Evolutionary conservation across 164 flowering plant genomes (phyloP).

Genomic region (Malania oleifera): DNA sequence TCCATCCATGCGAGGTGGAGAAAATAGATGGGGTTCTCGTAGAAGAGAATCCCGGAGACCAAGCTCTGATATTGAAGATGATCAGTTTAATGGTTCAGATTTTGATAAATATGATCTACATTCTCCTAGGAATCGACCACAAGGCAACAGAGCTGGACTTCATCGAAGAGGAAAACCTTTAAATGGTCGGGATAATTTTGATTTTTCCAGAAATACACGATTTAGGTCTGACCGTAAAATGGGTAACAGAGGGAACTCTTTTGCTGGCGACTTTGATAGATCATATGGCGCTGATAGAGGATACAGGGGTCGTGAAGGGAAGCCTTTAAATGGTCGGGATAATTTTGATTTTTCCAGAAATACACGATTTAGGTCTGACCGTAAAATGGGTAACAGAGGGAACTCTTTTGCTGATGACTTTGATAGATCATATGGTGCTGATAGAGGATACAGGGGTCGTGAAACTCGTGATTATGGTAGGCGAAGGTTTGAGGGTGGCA

Average conservation of each 20-base stretch:
- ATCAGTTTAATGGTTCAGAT: constrained; percentile 34
- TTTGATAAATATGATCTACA: constrained; percentile 28
- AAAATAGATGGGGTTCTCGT: constrained; percentile 19
- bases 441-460: too few species aligned
- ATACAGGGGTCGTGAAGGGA: constrained; percentile 28
- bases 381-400: constrained; percentile 18
- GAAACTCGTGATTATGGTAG: constrained; percentile 16
- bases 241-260: constrained; percentile 20
- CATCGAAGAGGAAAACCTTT: constrained; percentile 24
- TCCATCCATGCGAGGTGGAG: constrained; percentile 21
- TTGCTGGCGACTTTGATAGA: constrained; percentile 21
- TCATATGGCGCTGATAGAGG: too few species aligned
- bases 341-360: constrained; percentile 14
- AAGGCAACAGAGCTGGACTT: constrained; percentile 25
- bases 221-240: constrained; percentile 17
- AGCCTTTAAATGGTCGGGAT: constrained; percentile 16
- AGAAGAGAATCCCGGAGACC: constrained; percentile 21
- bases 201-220: constrained; percentile 11
- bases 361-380: constrained; percentile 12
- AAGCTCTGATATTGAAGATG: constrained; percentile 29
- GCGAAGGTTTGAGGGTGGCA: constrained; percentile 16
- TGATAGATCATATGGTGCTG: constrained; percentile 25
- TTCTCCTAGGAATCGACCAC: constrained; percentile 18
- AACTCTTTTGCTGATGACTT: constrained; percentile 19
- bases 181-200: constrained; percentile 14